Evolutionary conservation across 768 basidiomycete species (phyloP).

Genomic region (Boletus insuetus): DNA sequence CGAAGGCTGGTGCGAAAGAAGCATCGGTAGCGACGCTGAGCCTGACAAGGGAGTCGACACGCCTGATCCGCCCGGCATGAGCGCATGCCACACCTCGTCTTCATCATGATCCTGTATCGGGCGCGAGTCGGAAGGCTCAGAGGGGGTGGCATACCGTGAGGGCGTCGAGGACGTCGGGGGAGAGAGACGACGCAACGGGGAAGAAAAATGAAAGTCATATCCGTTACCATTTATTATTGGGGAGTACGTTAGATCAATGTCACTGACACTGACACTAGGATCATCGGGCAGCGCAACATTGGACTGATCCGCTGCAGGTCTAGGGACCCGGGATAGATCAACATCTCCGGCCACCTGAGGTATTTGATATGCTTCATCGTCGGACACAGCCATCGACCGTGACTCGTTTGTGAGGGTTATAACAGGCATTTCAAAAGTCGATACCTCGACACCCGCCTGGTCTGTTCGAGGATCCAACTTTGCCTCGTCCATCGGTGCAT

Average conservation of each 20-base stretch:
- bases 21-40: background rate
- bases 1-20: conserved; percentile 1
- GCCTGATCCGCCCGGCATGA: conserved; percentile 13
- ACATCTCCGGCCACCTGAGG: background rate
- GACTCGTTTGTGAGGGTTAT: background rate
- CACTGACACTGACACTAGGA: background rate
- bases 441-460: background rate
- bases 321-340: background rate
- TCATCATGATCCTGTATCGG: conserved; percentile 15
- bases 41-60: conserved; percentile 7
- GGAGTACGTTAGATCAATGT: background rate
- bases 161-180: background rate
- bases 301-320: background rate
- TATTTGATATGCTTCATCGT: background rate
- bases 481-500: background rate
- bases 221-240: background rate
- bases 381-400: background rate
- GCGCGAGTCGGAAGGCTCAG: background rate
- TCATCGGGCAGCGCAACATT: background rate
- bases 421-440: background rate
- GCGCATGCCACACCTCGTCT: conserved; percentile 20
- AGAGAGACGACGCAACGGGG: background rate
- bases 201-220: background rate
- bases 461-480: background rate
- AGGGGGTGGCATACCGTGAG: conserved; percentile 10